Conservation (phyloP, 2,329 filamentous ascomycete genomes). For the Aspergillus pseudoterreus region DNA sequence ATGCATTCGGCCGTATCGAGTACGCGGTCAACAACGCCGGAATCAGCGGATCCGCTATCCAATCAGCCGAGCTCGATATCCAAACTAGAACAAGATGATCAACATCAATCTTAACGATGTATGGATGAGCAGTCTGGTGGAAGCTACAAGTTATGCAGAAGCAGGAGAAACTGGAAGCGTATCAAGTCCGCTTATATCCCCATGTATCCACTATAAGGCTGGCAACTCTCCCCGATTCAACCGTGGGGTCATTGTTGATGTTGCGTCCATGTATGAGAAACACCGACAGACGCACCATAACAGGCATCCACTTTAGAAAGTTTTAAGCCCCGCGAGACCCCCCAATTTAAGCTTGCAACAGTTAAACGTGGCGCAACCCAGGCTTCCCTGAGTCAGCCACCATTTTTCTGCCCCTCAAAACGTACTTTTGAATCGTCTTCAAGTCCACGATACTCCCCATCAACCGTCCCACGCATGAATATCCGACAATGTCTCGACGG, state of each 20-base stretch:
- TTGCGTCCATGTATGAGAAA: neutral
- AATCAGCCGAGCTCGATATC: neutral
- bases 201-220: neutral
- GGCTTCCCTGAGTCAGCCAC: neutral
- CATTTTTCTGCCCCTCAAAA: neutral
- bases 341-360: neutral
- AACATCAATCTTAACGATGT: constrained; percentile 1
- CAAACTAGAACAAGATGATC: neutral
- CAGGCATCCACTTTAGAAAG: too few relatives aligned
- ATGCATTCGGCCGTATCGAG: neutral
- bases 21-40: neutral
- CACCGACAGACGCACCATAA: too few relatives aligned
- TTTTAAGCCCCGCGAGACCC: neutral
- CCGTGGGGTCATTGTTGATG: neutral
- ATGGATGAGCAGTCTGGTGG: constrained; percentile 8
- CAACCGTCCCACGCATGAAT: neutral
- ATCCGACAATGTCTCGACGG: constrained; percentile 11
- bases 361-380: neutral
- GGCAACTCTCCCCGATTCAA: neutral
- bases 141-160: constrained; percentile 4
- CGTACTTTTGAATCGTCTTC: too few relatives aligned
- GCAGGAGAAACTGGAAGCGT: constrained; percentile 9
- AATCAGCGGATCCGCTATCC: neutral
- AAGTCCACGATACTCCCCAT: too few relatives aligned
- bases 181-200: neutral